These are phyloP conservation scores for Cunninghamia lanceolata DNA, from an alignment of 75 land plant genomes.

Conservation along the genomic window DNA sequence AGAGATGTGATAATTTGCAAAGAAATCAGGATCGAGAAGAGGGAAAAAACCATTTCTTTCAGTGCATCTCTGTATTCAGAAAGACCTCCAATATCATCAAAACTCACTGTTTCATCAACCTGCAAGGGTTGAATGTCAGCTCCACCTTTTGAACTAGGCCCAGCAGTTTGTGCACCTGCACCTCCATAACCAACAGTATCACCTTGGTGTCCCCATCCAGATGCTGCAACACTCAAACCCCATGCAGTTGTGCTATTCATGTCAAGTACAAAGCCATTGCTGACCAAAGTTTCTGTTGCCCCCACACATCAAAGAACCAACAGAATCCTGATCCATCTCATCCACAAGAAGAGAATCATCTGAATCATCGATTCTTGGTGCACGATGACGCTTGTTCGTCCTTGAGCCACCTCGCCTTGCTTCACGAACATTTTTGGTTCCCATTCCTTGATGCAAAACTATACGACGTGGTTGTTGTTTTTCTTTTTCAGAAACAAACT, in stretches of 20 bases:
- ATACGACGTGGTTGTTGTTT: constrained; percentile 63
- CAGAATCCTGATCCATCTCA: constrained; percentile 88
- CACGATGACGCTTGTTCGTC: constrained; percentile 74
- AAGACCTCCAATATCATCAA: constrained; percentile 94
- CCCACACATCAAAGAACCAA: constrained; percentile 66
- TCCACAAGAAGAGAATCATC: constrained; percentile 99
- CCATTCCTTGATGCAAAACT: constrained; percentile 69
- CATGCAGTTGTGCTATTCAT: constrained; percentile 70
- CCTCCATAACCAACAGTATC: constrained; percentile 45
- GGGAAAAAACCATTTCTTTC: constrained; percentile 99
- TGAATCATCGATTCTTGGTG: constrained; percentile 75
- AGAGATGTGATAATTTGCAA: constrained; percentile 88
- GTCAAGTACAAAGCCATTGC: constrained; percentile 77
- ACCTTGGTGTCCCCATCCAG: constrained; percentile 84
- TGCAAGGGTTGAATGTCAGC: constrained; percentile 98
- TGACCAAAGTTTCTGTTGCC: constrained; percentile 54
- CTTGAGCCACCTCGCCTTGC: constrained; percentile 67
- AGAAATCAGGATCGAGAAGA: constrained; percentile 87
- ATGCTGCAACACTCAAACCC: constrained; percentile 84
- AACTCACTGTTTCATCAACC: constrained; percentile 87
- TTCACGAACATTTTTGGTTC: constrained; percentile 71
- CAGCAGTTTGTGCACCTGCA: constrained; percentile 90
- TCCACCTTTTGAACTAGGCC: constrained; percentile 95
- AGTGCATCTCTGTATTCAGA: constrained; percentile 90
- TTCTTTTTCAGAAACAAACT: constrained; percentile 67